A percentile compares a stretch with the other conserved stretches of the same genome.
Conservation (phyloP, 345 rosid genomes). For the Gossypium ekmanianum region DNA sequence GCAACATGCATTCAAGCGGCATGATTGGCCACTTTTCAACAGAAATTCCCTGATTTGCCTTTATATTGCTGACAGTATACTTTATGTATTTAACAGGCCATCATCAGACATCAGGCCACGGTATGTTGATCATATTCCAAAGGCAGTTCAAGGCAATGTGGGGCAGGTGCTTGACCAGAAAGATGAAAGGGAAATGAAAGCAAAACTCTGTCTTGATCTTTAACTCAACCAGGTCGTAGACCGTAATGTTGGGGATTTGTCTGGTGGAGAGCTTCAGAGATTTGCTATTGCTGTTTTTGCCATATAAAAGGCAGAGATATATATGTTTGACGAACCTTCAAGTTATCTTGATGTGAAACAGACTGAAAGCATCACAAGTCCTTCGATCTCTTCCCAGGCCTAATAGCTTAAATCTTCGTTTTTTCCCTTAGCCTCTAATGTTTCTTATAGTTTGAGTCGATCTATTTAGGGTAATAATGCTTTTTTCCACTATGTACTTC, state of each 20-base stretch:
- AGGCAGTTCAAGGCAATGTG: constrained; percentile 91
- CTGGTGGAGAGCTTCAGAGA: constrained; percentile 98
- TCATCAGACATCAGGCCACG: constrained; percentile 74
- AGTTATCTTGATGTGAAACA: constrained; percentile 99
- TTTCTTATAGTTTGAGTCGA: background rate
- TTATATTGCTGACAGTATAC: background rate
- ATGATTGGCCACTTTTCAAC: too few species aligned
- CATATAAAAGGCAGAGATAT: constrained; percentile 95
- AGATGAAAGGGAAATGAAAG: constrained; percentile 77
- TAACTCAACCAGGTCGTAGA: constrained; percentile 93
- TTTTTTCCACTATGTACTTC: constrained; percentile 28
- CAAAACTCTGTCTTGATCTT: constrained; percentile 71
- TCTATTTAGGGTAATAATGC: background rate
- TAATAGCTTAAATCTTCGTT: constrained; percentile 51
- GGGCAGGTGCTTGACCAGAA: constrained; percentile 92
- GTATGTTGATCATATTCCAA: constrained; percentile 95
- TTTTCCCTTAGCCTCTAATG: constrained; percentile 3
- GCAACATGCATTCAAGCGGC: too few species aligned
- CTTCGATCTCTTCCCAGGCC: constrained; percentile 84
- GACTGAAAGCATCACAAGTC: constrained; percentile 96
- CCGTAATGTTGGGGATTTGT: constrained; percentile 82
- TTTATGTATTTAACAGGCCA: constrained; percentile 49
- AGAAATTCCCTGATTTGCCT: background rate
- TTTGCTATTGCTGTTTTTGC: constrained; percentile 97
- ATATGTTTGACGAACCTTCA: constrained; percentile 99